Evolutionary conservation across 2,329 filamentous ascomycete genomes (phyloP), one percentile per base, ranked within the genome.

Genomic region (Alternaria ethzedia): DNA sequence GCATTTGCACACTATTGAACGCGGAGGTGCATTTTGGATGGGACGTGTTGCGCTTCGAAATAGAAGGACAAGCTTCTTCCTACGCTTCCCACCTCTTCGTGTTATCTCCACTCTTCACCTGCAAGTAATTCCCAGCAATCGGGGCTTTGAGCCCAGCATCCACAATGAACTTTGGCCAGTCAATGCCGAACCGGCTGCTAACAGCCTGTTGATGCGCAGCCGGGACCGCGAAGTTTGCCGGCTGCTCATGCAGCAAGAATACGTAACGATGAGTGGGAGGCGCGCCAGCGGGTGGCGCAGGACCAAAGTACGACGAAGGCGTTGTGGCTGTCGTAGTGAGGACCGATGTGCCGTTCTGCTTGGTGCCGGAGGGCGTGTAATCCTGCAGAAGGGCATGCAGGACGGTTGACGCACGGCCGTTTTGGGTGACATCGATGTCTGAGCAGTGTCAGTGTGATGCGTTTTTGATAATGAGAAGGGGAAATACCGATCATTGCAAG

Each of bases 211-310:
- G 66, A 32, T 74, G 69, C 54, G 64, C 64, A 11, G 69, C 57
- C 2, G 72, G 72, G 4, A 75, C 70, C 10, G 66, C 66, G 50
- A 75, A 75, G 45, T 69, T 71, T 9, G 50, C 73, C 0, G 75
- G 75, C 61, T 78, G 75, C 49, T 68, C 64, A 45, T 76, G 75
- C 57, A 78, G 58, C 47, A 78, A 23, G 47, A 77, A 75, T 4
- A 78, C 63, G 64, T 78, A 78, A 57, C 74, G 72, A 59, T 78
- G 75, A 10, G 75, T 75, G 13, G 71, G 59, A 3, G 75, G 73
- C 4, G 59, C 66, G 44, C 76, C 75, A 12, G 74, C 72, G 1
- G 74, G 74, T 7, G 75, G 75, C 8, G 73, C 70, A 51, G 75
- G 75, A 9, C 74, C 75, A 20, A 77, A 73, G 67, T 78, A 78